Evolutionary conservation across 805 yeast genomes (phyloP), one percentile per base, ranked within the genome.

Genomic region (Blastobotrys chiropterorum): DNA sequence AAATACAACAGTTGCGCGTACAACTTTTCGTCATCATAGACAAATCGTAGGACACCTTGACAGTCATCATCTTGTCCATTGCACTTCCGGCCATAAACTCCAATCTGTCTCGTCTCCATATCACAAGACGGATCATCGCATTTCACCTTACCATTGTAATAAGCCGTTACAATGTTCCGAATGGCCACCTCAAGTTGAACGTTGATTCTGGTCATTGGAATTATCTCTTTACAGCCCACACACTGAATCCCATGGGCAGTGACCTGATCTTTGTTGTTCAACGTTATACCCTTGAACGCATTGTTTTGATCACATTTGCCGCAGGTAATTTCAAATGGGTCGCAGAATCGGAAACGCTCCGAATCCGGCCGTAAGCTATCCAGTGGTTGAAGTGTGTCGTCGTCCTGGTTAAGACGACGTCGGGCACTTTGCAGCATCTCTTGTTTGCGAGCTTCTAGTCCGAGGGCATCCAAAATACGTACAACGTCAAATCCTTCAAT

Each of bases 111-210:
- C 0, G 97, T 90, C 14, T 75, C 75, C 49, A 80, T 73, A 1
- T 86, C 87, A 70, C 98, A 92, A 1, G 94, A 78, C 3, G 81
- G 65, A 61, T 94, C 97, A 66, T 86, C 95, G 71, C 99, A 94
- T 0, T 67, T 70, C 45, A 90, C 71, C 88, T 94, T 82, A 3
- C 90, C 92, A n/a, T 86, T 82, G 66, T 94, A 94, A 67, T 90
- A 94, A 31, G 75, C 64, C 0, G 90, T 76, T 47, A 92, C 82
- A 57, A 82, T 86, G 3, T 73, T 68, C 51, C 97, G 75, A 21
- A 92, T 78, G 46, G 80, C 72, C n/a, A 72, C 65, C 65, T 90
- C 97, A 45, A 94, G 67, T 66, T 90, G 97, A 8, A 84, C 68
- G 4, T 84, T 79, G 17, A 92, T 61, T 42, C 78, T 75, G 13